Evolutionary conservation across 257 asterid species (phyloP).

Genomic region (Buddleja alternifolia): DNA sequence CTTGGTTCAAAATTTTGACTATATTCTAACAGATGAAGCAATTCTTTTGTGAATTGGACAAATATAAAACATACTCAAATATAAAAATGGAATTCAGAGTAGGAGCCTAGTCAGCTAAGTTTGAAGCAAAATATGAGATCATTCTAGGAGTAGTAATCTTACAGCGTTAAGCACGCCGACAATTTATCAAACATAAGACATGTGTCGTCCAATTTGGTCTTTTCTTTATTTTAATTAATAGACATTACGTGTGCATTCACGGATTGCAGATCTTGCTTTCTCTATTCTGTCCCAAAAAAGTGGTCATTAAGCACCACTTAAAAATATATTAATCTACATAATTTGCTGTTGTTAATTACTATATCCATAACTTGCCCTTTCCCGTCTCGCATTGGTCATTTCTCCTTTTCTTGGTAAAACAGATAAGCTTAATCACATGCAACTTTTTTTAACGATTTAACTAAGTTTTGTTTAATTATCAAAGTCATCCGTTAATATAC

Average conservation of each 20-base stretch:
- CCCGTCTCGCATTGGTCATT: not conserved
- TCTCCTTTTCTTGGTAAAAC: slow-evolving; percentile 7
- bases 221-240: slow-evolving; percentile 7
- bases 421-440: slow-evolving; percentile 17
- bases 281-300: slow-evolving; percentile 10
- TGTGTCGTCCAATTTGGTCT: slow-evolving; percentile 30
- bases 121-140: slow-evolving; percentile 14
- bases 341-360: not conserved
- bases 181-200: slow-evolving; percentile 24
- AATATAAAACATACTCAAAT: not conserved
- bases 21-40: not conserved
- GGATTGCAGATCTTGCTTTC: slow-evolving; percentile 11
- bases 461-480: slow-evolving; percentile 5
- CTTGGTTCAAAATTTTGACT: too few relatives aligned
- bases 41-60: not conserved
- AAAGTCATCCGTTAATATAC: too few relatives aligned
- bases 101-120: slow-evolving; percentile 27
- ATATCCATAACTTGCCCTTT: slow-evolving; percentile 11
- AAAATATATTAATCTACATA: not conserved
- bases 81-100: not conserved
- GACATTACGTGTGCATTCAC: slow-evolving; percentile 31
- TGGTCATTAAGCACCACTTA: not conserved
- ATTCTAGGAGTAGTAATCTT: not conserved
- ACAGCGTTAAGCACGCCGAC: slow-evolving; percentile 28
- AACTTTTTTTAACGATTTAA: not conserved